Evolutionary conservation across 495 filamentous ascomycete genomes (phyloP), one percentile per base, ranked within the genome.

Genomic region (Cercophora sp.): DNA sequence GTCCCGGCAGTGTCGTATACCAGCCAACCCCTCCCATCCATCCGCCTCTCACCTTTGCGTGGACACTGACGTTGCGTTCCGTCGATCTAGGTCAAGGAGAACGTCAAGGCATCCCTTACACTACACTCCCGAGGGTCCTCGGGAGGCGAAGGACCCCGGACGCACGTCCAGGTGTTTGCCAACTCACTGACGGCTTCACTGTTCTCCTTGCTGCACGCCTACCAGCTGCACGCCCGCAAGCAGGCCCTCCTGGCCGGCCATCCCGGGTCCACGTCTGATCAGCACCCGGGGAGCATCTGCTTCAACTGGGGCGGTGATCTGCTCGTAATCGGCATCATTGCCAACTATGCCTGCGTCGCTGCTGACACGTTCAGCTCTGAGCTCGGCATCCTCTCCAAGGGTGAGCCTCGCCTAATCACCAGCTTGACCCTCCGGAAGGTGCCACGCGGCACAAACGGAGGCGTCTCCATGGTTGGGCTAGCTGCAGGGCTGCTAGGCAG

Each of bases 331-430:
- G 79, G 80, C 5, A 77, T 84, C 47, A 76, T 85, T 39, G 75
- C 79, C 25, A 88, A 97, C 71, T 98, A 98, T 56, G 93, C 89
- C 26, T 87, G 89, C 20, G 88, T 92, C 18, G 84, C 90, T 10
- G 87, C 93, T 24, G 93, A 98, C 64, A 98, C 93, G 4, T 94
- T 96, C 69, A 90, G 87, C 49, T 96, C 91, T 10, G 93, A 98
- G 69, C 82, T 97, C 11, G 93, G 93, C 5, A 98, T 98, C 41
- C 78, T 97, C 15, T 85, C 91, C 15, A 83, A 78, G 53, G 78
- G 76, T 19, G 70, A 77, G 31, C 93, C 93, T 0, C 79, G 89
- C 15, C 80, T 98, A n/a, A 90, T 98, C 49, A 96, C 89, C 4
- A 89, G 89, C 22, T 79, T 79, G 19, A 87, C 76, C 18, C 70